Evolutionary conservation across 345 rosid species (phyloP).

Genomic region (Lepidium didymum): DNA sequence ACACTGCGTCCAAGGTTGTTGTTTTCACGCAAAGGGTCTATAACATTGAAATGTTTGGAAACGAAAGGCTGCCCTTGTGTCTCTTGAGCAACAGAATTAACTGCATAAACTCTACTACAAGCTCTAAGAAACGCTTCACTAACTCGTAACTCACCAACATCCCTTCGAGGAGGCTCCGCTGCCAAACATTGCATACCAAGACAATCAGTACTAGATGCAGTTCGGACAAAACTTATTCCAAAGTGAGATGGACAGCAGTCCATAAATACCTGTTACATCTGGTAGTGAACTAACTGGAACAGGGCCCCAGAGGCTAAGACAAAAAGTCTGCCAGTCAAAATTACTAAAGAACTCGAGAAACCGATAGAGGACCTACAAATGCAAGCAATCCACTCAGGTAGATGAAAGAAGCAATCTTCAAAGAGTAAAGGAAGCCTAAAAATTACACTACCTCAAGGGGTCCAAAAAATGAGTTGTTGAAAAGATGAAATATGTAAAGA

Average conservation of each 20-base stretch:
- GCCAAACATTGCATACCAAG: constrained; percentile 26
- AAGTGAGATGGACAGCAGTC: background rate
- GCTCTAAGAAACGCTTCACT: constrained; percentile 66
- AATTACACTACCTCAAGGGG: constrained; percentile 79
- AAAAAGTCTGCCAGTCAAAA: constrained; percentile 98
- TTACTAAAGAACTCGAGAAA: constrained; percentile 99
- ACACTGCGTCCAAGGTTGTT: constrained; percentile 99
- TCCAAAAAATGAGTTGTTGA: constrained; percentile 83
- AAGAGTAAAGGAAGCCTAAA: background rate
- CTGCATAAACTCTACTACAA: constrained; percentile 71
- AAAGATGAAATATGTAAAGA: constrained; percentile 94
- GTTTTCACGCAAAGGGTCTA: constrained; percentile 92
- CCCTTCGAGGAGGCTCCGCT: constrained; percentile 89
- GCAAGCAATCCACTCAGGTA: constrained; percentile 20
- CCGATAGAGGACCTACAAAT: constrained; percentile 74
- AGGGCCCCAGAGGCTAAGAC: constrained; percentile 97
- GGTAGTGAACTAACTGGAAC: constrained; percentile 82
- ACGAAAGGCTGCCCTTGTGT: constrained; percentile 70
- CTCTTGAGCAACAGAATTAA: constrained; percentile 57
- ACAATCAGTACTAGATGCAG: constrained; percentile 11
- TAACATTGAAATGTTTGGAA: constrained; percentile 91
- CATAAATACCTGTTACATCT: constrained; percentile 59
- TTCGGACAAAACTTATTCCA: background rate
- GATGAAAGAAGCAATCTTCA: background rate
- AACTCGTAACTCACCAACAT: constrained; percentile 58